Evolutionary conservation across 2,329 filamentous ascomycete species (phyloP).

Genomic region (Trichoderma breve): DNA sequence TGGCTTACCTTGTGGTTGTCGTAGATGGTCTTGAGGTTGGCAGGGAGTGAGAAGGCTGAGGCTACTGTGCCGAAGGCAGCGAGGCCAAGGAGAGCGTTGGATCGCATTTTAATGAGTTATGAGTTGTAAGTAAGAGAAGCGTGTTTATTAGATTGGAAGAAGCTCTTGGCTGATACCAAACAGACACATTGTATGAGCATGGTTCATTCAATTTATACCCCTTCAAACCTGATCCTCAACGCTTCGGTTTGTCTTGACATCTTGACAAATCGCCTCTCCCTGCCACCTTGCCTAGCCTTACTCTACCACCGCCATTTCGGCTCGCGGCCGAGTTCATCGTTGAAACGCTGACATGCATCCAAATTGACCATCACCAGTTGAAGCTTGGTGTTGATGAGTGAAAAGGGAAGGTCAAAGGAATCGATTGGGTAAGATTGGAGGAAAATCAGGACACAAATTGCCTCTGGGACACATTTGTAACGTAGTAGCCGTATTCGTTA

Average conservation of each 20-base stretch:
- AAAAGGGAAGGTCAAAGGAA: background rate
- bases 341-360: background rate
- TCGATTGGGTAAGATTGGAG: background rate
- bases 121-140: background rate
- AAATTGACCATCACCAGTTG: background rate
- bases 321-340: background rate
- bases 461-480: background rate
- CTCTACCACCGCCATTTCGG: background rate
- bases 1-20: slow-evolving; percentile 18
- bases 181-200: too few relatives aligned
- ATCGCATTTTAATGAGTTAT: slow-evolving; percentile 11
- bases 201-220: background rate
- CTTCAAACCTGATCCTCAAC: background rate
- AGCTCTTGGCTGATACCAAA: background rate
- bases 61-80: slow-evolving; percentile 21
- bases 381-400: background rate
- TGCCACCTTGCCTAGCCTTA: background rate
- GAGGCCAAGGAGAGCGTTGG: slow-evolving; percentile 11
- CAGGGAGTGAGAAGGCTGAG: slow-evolving; percentile 20
- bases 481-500: background rate
- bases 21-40: slow-evolving; percentile 22
- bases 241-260: background rate
- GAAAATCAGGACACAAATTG: background rate
- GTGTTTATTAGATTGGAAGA: background rate
- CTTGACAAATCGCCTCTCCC: background rate